Conservation (phyloP, 2,329 filamentous ascomycete species). For the Verticillium dahliae region DNA sequence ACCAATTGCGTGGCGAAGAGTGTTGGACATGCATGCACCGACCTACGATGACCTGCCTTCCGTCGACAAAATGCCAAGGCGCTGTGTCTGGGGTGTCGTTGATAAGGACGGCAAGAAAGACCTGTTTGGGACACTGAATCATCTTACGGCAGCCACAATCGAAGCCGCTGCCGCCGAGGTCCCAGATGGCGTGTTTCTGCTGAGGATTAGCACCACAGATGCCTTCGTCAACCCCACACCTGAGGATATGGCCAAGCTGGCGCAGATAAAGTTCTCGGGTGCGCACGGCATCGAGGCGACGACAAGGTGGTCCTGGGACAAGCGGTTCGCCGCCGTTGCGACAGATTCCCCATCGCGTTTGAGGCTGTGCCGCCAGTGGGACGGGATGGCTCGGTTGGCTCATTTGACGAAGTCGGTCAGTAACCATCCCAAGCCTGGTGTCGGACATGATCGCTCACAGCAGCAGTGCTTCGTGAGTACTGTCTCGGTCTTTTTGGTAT, state of each 20-base stretch:
- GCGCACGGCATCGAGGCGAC: slow-evolving; percentile 43
- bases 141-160: slow-evolving; percentile 39
- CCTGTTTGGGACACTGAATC: slow-evolving; percentile 43
- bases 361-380: slow-evolving; percentile 54
- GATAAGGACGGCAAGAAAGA: slow-evolving; percentile 44
- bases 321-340: slow-evolving; percentile 59
- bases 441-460: neutral
- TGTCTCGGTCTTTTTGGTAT: slow-evolving; percentile 45
- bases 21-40: slow-evolving; percentile 23
- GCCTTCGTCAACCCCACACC: slow-evolving; percentile 41
- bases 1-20: slow-evolving; percentile 1
- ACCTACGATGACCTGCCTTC: slow-evolving; percentile 35
- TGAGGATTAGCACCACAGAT: slow-evolving; percentile 30
- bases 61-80: slow-evolving; percentile 36
- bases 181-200: slow-evolving; percentile 31
- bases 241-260: slow-evolving; percentile 25
- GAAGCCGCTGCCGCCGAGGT: slow-evolving; percentile 34
- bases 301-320: slow-evolving; percentile 62
- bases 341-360: slow-evolving; percentile 51
- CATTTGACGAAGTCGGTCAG: slow-evolving; percentile 29
- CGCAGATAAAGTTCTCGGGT: slow-evolving; percentile 22
- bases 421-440: neutral
- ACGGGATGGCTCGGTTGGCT: slow-evolving; percentile 26
- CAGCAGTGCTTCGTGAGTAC: slow-evolving; percentile 37
- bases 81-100: slow-evolving; percentile 47